Conservation (phyloP, 768 basidiomycete species). For the Gymnopilus dilepis region DNA sequence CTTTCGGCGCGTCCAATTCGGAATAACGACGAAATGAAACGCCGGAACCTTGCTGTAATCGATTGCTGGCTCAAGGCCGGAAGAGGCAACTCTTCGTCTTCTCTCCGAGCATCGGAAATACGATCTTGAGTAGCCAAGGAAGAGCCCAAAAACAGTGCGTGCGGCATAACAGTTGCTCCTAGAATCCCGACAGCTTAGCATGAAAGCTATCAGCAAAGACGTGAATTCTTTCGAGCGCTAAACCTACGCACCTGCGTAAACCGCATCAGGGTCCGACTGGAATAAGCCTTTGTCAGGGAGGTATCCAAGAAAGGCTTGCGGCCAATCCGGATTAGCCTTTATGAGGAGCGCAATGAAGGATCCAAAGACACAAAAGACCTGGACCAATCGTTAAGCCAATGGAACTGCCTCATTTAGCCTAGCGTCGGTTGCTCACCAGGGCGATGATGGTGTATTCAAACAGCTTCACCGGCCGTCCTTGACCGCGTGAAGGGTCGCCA, state of each 20-base stretch:
- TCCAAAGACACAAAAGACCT: conserved; percentile 65
- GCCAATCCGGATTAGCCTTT: conserved; percentile 68
- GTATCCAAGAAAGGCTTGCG: conserved; percentile 67
- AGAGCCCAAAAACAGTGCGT: conserved; percentile 51
- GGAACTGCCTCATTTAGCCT: conserved; percentile 26
- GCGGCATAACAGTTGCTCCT: conserved; percentile 84
- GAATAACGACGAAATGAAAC: conserved; percentile 31
- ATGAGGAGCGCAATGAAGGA: conserved; percentile 73
- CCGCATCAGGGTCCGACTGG: conserved; percentile 47
- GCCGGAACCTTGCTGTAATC: conserved; percentile 20
- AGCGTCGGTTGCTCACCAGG: conserved; percentile 46
- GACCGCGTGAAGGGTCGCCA: conserved; percentile 60
- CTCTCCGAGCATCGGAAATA: conserved; percentile 31
- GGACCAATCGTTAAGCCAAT: conserved; percentile 15
- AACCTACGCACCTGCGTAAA: conserved; percentile 54
- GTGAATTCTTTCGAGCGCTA: conserved; percentile 19
- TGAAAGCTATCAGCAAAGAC: background rate
- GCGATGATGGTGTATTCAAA: conserved; percentile 61
- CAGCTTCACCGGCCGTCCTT: conserved; percentile 56
- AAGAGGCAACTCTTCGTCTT: conserved; percentile 16
- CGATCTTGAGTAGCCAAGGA: conserved; percentile 42
- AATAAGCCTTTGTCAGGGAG: conserved; percentile 63
- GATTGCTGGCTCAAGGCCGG: conserved; percentile 7
- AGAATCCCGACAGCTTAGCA: conserved; percentile 59
- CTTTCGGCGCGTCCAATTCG: conserved; percentile 38